These are phyloP conservation scores for Coniochaeta prunicola DNA, from an alignment of 2,329 filamentous ascomycete species.

Conservation along the genomic window DNA sequence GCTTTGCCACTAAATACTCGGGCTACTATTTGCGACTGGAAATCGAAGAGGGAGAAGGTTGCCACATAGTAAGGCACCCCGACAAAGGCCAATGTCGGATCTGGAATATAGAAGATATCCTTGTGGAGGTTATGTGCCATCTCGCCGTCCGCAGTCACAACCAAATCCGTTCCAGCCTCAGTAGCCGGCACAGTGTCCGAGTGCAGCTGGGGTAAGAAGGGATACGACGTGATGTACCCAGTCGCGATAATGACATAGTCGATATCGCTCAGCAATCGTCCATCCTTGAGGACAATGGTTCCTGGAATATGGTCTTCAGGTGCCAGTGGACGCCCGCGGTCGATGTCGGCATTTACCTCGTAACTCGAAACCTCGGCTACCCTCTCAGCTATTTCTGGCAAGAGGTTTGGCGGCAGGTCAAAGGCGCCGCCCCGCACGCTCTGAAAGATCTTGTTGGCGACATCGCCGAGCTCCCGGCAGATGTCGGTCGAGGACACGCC, in stretches of 20 bases:
- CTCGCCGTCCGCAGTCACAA: conserved; percentile 56
- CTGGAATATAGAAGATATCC: conserved; percentile 65
- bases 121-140: conserved; percentile 61
- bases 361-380: conserved; percentile 45
- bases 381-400: conserved; percentile 45
- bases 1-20: conserved; percentile 46
- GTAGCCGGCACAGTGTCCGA: conserved; percentile 27
- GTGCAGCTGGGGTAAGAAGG: conserved; percentile 50
- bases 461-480: conserved; percentile 26
- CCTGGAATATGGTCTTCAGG: conserved; percentile 36
- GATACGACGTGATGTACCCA: conserved; percentile 61
- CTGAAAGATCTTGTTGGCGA: conserved; percentile 32
- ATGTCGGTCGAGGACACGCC: conserved; percentile 35
- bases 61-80: conserved; percentile 60
- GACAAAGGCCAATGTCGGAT: conserved; percentile 56
- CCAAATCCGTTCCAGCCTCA: conserved; percentile 40
- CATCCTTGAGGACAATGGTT: conserved; percentile 44
- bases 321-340: not conserved
- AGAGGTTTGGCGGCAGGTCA: conserved; percentile 44
- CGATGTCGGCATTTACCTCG: conserved; percentile 10
- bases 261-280: conserved; percentile 43
- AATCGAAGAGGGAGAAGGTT: conserved; percentile 64
- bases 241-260: conserved; percentile 59
- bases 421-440: conserved; percentile 54
- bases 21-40: conserved; percentile 56